Evolutionary conservation across 495 filamentous ascomycete genomes (phyloP), one percentile per base, ranked within the genome.

Genomic region (Jackrogersella minutella): DNA sequence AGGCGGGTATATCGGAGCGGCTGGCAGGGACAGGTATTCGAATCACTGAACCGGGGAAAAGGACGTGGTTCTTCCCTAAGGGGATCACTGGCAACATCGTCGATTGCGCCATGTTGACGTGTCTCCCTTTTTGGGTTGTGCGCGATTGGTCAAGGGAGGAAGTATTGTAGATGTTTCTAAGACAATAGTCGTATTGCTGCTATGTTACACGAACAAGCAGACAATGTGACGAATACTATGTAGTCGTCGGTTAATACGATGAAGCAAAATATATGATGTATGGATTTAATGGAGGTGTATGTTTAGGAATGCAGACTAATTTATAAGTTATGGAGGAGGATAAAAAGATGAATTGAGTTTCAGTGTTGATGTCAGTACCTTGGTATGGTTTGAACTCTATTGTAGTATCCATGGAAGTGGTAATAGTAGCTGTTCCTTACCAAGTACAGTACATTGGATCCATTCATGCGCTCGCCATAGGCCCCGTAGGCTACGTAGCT

Each of bases 11-110:
- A 73, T 97, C 93, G 28, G 91, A 85, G 11, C 93, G 90, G 74
- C 89, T 90, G 22, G 86, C 79, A 10, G 80, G 76, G 19, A 96
- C 86, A 16, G 90, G 85, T 49, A 97, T 87, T 60, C 91, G 86
- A 26, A 93, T 79, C 36, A 91, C 88, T 14, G 90, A 86, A 49
- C 93, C 92, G 17, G 93, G 93, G 0, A 97, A 84, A 22, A 97
- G 85, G 34, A 96, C 90, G 33, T 83, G 82, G 68, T 87, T 87
- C 61, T 87, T 86, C 16, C 91, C 84, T 22, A 96, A 83, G 17
- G 90, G 88, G 51, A 97, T 87, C 63, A 97, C 76, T 39, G 92
- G 90, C 19, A 96, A 79, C 60, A 78, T 77, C 10, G 70, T 72
- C 19, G 77, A 73, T 56, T 78, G 76, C 59, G 76, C 62, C 64